A percentile compares a stretch with the other conserved stretches of the same genome.
Evolutionary conservation across 2,329 filamentous ascomycete species (phyloP).

Genomic region (Esteya vermicola): DNA sequence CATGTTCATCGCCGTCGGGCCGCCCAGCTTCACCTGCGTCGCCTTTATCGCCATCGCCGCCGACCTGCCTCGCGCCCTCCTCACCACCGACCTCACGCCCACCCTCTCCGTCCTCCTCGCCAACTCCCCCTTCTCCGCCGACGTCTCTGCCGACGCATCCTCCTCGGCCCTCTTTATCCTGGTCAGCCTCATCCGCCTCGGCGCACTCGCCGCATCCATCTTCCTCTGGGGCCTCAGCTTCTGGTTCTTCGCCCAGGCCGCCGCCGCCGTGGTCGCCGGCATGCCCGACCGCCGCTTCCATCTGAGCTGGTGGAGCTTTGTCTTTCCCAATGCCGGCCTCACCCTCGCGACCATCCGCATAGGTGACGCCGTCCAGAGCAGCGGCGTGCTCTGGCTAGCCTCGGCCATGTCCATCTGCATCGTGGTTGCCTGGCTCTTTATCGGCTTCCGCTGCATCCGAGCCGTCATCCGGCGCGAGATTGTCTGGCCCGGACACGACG

Average conservation of each 20-base stretch:
- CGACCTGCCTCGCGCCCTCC: conserved; percentile 18
- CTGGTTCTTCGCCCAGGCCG: conserved; percentile 41
- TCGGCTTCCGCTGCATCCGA: conserved; percentile 30
- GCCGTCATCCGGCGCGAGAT: conserved; percentile 37
- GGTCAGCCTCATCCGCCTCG: neutral
- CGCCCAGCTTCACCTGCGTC: conserved; percentile 32
- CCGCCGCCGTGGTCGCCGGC: conserved; percentile 26
- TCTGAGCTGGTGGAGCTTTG: conserved; percentile 47
- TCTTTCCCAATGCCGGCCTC: conserved; percentile 53
- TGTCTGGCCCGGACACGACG: conserved; percentile 35
- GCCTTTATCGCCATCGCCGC: conserved; percentile 18
- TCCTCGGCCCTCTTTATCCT: neutral
- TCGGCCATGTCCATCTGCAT: conserved; percentile 41
- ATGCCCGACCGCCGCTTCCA: conserved; percentile 21
- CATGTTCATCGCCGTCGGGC: conserved; percentile 52
- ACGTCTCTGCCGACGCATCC: conserved; percentile 2
- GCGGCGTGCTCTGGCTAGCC: conserved; percentile 36
- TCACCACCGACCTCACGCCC: neutral
- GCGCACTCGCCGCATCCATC: conserved; percentile 24
- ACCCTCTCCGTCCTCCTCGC: neutral
- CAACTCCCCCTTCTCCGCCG: conserved; percentile 1
- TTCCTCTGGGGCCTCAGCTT: conserved; percentile 49
- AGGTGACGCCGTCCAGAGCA: conserved; percentile 35
- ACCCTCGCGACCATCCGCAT: conserved; percentile 44
- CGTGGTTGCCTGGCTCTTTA: conserved; percentile 39